Conservation (phyloP, 2,329 filamentous ascomycete species). For the Akanthomyces dipterigenus region DNA sequence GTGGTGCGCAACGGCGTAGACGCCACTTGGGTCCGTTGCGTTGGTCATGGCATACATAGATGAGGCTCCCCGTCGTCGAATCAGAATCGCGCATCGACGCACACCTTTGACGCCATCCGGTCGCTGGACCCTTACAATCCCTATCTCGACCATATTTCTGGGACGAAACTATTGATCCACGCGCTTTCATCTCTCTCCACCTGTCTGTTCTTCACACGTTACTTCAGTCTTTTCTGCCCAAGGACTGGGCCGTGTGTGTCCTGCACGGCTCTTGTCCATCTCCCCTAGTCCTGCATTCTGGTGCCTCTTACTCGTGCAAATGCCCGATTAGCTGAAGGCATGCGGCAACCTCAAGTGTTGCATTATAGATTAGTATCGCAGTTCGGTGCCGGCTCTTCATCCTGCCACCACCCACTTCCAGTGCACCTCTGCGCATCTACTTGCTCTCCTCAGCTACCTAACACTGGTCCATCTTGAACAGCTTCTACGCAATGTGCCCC, state of each 20-base stretch:
- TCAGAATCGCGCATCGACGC: neutral
- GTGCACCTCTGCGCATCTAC: neutral
- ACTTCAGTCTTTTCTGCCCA: neutral
- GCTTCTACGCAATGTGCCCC: neutral
- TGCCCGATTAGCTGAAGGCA: neutral
- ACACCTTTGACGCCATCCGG: neutral
- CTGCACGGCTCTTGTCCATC: neutral
- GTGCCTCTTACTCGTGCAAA: too few species aligned
- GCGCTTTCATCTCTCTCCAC: neutral
- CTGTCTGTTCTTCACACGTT: neutral
- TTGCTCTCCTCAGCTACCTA: neutral
- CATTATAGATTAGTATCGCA: neutral
- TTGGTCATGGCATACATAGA: too few species aligned
- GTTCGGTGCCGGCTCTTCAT: slow-evolving; percentile 3
- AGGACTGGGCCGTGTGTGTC: neutral
- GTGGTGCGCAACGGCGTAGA: too few species aligned
- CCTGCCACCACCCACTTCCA: neutral
- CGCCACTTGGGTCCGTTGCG: too few species aligned
- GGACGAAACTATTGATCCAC: slow-evolving; percentile 2
- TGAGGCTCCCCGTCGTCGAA: neutral
- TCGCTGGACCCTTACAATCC: neutral
- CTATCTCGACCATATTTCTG: neutral
- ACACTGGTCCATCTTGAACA: neutral
- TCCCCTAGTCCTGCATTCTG: neutral
- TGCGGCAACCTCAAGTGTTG: neutral